These are phyloP conservation scores for Allomyces macrogynus DNA, from an alignment of 192 early-diverging fungal species.

Conservation along the genomic window DNA sequence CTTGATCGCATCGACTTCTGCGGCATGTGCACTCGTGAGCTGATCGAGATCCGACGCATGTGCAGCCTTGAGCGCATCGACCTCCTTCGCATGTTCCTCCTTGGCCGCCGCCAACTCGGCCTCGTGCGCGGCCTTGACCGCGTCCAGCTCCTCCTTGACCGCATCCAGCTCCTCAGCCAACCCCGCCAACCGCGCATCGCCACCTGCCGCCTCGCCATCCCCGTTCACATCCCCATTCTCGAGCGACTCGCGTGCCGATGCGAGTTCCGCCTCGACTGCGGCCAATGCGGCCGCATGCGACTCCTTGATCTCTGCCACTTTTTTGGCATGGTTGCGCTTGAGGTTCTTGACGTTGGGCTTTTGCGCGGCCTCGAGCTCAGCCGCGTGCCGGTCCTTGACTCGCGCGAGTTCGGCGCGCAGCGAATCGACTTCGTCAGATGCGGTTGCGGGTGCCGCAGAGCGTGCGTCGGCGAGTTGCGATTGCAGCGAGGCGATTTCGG, in stretches of 20 bases:
- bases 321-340: background rate
- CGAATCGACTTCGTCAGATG: slow-evolving; percentile 5
- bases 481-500: no score
- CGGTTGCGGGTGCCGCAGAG: background rate
- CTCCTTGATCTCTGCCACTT: slow-evolving; percentile 3
- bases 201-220: slow-evolving; percentile 10
- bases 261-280: slow-evolving; percentile 12
- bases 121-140: slow-evolving; percentile 14
- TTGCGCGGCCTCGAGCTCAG: slow-evolving; percentile 7
- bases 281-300: slow-evolving; percentile 11
- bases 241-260: slow-evolving; percentile 10
- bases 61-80: slow-evolving; percentile 9
- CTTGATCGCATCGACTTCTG: background rate
- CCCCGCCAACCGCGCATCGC: slow-evolving; percentile 14
- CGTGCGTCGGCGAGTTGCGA: no score
- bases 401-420: slow-evolving; percentile 5
- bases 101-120: slow-evolving; percentile 10
- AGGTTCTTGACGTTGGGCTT: background rate
- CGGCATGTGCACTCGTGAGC: background rate
- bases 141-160: slow-evolving; percentile 12
- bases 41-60: slow-evolving; percentile 11
- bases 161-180: slow-evolving; percentile 10
- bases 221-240: slow-evolving; percentile 9
- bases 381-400: slow-evolving; percentile 2
- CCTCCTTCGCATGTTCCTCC: slow-evolving; percentile 7